These are phyloP conservation scores for Vitis labrusca DNA, from an alignment of 164 flowering plant species.

Conservation along the genomic window DNA sequence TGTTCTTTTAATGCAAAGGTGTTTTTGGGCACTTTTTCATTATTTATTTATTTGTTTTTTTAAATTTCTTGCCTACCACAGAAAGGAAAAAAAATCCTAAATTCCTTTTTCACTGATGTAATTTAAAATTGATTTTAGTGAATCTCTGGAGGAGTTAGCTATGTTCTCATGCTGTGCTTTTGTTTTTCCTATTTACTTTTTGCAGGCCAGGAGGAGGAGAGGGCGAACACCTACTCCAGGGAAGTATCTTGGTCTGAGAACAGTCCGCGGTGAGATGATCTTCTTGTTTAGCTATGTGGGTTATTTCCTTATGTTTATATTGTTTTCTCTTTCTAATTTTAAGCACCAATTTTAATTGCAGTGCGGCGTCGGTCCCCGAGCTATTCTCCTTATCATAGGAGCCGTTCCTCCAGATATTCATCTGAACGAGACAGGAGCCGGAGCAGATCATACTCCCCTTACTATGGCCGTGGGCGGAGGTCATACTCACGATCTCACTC, in stretches of 20 bases:
- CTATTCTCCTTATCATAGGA: constrained; percentile 42
- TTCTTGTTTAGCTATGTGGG: neutral
- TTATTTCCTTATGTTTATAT: neutral
- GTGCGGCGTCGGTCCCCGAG: constrained; percentile 48
- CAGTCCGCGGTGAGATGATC: constrained; percentile 45
- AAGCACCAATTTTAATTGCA: constrained; percentile 7
- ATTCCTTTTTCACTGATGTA: too few relatives aligned
- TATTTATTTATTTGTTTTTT: neutral
- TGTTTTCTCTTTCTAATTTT: neutral
- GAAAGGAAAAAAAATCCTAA: too few relatives aligned
- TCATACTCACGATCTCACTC: constrained; percentile 35
- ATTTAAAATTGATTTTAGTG: too few relatives aligned
- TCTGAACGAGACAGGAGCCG: constrained; percentile 41
- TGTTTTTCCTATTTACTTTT: too few relatives aligned
- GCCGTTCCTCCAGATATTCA: constrained; percentile 43
- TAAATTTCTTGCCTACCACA: neutral
- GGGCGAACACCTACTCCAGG: constrained; percentile 96
- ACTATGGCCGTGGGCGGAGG: constrained; percentile 24
- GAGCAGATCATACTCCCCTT: constrained; percentile 27
- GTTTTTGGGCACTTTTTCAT: neutral
- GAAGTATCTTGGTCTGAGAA: constrained; percentile 70
- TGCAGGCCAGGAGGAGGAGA: constrained; percentile 70
- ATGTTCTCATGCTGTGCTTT: constrained; percentile 7
- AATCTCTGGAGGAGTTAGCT: too few relatives aligned
- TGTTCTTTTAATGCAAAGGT: neutral